These are phyloP conservation scores for Tranzscheliella williamsii DNA, from an alignment of 1,284 basidiomycete genomes.

Conservation along the genomic window DNA sequence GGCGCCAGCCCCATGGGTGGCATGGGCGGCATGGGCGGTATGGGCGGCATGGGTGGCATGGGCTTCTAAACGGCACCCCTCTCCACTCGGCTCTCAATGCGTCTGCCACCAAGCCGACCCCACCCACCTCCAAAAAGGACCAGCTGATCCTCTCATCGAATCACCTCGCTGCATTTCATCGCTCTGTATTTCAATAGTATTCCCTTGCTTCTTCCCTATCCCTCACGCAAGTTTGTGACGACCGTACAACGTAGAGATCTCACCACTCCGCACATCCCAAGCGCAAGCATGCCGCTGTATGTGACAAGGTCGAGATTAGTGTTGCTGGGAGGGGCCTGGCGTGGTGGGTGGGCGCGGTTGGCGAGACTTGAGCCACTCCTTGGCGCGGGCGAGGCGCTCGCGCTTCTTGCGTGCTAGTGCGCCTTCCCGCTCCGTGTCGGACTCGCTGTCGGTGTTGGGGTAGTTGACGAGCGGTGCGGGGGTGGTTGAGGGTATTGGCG, in stretches of 20 bases:
- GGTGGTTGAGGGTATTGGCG: neutral
- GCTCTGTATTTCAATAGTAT: slow-evolving; percentile 42
- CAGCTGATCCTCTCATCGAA: too few species aligned
- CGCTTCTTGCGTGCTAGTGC: slow-evolving; percentile 3
- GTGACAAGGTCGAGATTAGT: too few species aligned
- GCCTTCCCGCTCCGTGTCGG: slow-evolving; percentile 8
- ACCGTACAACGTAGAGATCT: too few species aligned
- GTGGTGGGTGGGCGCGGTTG: too few species aligned
- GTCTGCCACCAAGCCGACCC: neutral
- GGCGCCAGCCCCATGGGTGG: slow-evolving; percentile 65
- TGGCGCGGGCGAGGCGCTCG: slow-evolving; percentile 18
- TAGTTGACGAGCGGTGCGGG: neutral
- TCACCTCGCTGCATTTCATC: too few species aligned
- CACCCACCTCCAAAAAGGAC: too few species aligned
- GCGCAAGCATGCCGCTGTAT: too few species aligned
- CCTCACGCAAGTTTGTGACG: too few species aligned
- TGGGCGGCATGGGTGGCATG: slow-evolving; percentile 61
- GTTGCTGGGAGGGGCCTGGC: too few species aligned
- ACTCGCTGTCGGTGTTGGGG: neutral
- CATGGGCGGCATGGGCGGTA: slow-evolving; percentile 61
- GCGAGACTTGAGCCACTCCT: slow-evolving; percentile 13
- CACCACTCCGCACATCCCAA: too few species aligned
- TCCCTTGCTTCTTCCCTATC: too few species aligned
- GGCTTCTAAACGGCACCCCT: slow-evolving; percentile 38
- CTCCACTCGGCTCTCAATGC: neutral